Evolutionary conservation across 2,329 filamentous ascomycete species (phyloP).

Genomic region (Nemania sp.): DNA sequence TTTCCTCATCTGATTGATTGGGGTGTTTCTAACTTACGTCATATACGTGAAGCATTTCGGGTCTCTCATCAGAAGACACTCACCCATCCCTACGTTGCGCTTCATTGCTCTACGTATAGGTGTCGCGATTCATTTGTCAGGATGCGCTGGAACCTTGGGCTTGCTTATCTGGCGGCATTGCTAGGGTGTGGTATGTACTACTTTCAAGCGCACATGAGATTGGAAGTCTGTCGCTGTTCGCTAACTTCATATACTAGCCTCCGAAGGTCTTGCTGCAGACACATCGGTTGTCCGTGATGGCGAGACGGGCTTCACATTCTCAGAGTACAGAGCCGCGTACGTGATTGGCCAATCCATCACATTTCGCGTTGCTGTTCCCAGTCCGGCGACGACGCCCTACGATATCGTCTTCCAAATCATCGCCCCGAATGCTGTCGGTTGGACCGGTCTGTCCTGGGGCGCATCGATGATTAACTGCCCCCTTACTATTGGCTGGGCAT

Average conservation of each 20-base stretch:
- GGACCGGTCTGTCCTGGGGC: slow-evolving; percentile 63
- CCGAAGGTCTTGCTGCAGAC: slow-evolving; percentile 40
- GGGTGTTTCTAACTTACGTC: slow-evolving; percentile 8
- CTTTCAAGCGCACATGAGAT: neutral
- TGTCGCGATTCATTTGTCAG: slow-evolving; percentile 14
- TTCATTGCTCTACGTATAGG: neutral
- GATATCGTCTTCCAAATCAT: slow-evolving; percentile 59
- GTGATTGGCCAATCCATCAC: slow-evolving; percentile 47
- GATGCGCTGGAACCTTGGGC: slow-evolving; percentile 47
- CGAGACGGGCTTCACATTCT: slow-evolving; percentile 51
- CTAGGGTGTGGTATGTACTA: slow-evolving; percentile 44
- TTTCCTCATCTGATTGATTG: neutral
- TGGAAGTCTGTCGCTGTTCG: neutral
- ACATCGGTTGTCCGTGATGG: slow-evolving; percentile 46
- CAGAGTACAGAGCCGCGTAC: slow-evolving; percentile 45
- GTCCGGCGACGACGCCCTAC: slow-evolving; percentile 48
- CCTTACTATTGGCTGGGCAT: slow-evolving; percentile 59
- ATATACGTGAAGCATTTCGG: neutral
- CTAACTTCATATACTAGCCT: slow-evolving; percentile 19
- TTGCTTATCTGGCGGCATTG: slow-evolving; percentile 41
- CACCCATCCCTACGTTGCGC: neutral
- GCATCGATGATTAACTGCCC: slow-evolving; percentile 63
- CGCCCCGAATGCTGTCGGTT: slow-evolving; percentile 58
- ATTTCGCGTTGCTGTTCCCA: slow-evolving; percentile 55
- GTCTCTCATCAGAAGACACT: neutral